phyloP scores from a whole-genome alignment of 2,329 filamentous ascomycete species.

The Aureobasidium lini region DNA sequence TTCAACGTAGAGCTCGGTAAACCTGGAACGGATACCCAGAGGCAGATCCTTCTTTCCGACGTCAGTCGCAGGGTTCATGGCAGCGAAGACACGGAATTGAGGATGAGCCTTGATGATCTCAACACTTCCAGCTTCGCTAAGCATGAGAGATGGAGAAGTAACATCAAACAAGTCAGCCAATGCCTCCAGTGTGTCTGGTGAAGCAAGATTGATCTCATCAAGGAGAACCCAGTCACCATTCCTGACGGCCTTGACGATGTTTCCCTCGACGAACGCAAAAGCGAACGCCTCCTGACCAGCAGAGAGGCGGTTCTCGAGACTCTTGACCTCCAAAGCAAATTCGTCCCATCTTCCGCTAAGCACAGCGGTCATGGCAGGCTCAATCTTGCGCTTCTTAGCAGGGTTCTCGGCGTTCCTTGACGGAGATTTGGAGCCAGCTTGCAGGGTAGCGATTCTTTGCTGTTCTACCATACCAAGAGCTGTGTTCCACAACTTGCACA shows the following conservation, averaged over 20 bases:
- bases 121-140: slow-evolving; percentile 90
- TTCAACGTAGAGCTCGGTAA: slow-evolving; percentile 91
- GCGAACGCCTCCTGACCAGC: slow-evolving; percentile 70
- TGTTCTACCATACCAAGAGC: slow-evolving; percentile 80
- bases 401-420: slow-evolving; percentile 52
- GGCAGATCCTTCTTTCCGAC: slow-evolving; percentile 92
- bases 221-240: slow-evolving; percentile 96
- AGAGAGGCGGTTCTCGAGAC: slow-evolving; percentile 73
- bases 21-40: slow-evolving; percentile 78
- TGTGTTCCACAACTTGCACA: slow-evolving; percentile 80
- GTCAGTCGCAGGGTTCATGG: slow-evolving; percentile 98
- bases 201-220: slow-evolving; percentile 95
- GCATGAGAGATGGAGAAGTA: slow-evolving; percentile 69
- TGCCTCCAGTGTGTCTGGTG: slow-evolving; percentile 88
- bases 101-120: slow-evolving; percentile 84
- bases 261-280: slow-evolving; percentile 93
- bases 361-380: slow-evolving; percentile 40
- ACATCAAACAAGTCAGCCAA: slow-evolving; percentile 80
- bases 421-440: slow-evolving; percentile 18
- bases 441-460: slow-evolving; percentile 26
- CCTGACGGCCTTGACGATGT: slow-evolving; percentile 88
- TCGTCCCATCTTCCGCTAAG: slow-evolving; percentile 63
- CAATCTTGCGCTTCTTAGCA: slow-evolving; percentile 63
- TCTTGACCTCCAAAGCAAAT: slow-evolving; percentile 66
- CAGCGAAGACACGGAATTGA: slow-evolving; percentile 91